Conservation (phyloP, 2,329 filamentous ascomycete genomes). For the Dactylellina sp. region DNA sequence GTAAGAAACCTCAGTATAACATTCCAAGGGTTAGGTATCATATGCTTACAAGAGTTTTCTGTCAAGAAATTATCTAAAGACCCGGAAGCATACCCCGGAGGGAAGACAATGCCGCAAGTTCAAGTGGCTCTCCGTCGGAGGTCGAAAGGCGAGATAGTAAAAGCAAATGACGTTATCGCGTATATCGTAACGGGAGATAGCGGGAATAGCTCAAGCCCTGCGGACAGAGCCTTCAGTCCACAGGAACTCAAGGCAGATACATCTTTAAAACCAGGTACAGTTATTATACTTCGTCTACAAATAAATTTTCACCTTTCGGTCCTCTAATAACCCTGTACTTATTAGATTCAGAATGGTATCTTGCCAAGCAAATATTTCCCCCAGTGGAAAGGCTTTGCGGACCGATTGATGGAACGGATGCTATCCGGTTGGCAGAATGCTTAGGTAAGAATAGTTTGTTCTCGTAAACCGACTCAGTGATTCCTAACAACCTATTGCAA, state of each 20-base stretch:
- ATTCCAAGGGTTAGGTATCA: conserved; percentile 56
- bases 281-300: background rate
- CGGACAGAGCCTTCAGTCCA: conserved; percentile 88
- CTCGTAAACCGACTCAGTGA: background rate
- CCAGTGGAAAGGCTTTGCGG: conserved; percentile 97
- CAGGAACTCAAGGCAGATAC: conserved; percentile 85
- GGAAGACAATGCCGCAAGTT: conserved; percentile 93
- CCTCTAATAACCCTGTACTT: conserved; percentile 5
- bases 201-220: conserved; percentile 70
- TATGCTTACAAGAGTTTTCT: background rate
- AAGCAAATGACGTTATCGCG: conserved; percentile 94
- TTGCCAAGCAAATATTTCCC: conserved; percentile 97
- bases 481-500: conserved; percentile 13
- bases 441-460: conserved; percentile 67
- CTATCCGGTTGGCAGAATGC: conserved; percentile 88
- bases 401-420: conserved; percentile 92
- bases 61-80: conserved; percentile 85
- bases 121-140: conserved; percentile 93
- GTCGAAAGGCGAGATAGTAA: conserved; percentile 84
- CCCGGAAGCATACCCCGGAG: conserved; percentile 92
- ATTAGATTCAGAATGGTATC: conserved; percentile 91
- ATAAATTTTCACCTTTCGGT: background rate
- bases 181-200: conserved; percentile 86
- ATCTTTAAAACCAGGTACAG: conserved; percentile 72
- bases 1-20: conserved; percentile 63